Base-by-base conservation (phyloP, 2,329 filamentous ascomycete genomes). In the Trichophyton schoenleinii region DNA sequence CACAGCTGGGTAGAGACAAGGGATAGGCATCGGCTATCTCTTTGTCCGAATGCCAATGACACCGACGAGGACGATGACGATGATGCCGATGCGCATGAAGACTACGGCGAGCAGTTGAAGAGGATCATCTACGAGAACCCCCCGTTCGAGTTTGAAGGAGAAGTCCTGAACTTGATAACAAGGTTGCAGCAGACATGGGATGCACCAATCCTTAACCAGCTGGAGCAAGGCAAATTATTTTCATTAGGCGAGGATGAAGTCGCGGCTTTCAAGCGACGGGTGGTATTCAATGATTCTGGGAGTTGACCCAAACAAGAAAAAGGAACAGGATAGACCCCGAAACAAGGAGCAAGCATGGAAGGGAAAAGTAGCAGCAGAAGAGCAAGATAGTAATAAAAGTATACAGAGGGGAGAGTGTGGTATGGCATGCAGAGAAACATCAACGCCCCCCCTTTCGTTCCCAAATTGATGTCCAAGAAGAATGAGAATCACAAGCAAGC, bases 161-260 rank as follows among this genome's bases (percentile, higher is more conserved):
- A 66, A 0, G 64, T 81, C 1, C 63, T 77, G 3, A 68, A 69
- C 0, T 79, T 78, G 62, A 64, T 83, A 5, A 64, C 69, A 0
- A 68, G 72, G 31, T 67, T 83, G 11, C 73, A 80, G 62, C 67
- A 71, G 1, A 71, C 69, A 5, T 68, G 80, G 18, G 68, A 76
- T 20, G 70, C 73, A 36, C 81, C 81, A 0, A 71, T 82, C 20
- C 72, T 83, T 0, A 66, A 76, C 0, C 81, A 83, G 64, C 70
- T 83, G 3, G 80, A 83, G 64, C 72, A 72, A 28, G 79, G 79
- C 0, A 69, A 74, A 66, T 66, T 79, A 6, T 67, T 22, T 13
- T 58, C 55, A 22, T 42, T 58, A 41, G 18, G 11, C 20, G 38
- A 11, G 3, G 31, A 38, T 3, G 55, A 58, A 31, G 34, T 58